Percentiles rank a stretch among this genome's conserved stretches.
phyloP scores from a whole-genome alignment of 495 filamentous ascomycete species.

The Apodospora peruviana region DNA sequence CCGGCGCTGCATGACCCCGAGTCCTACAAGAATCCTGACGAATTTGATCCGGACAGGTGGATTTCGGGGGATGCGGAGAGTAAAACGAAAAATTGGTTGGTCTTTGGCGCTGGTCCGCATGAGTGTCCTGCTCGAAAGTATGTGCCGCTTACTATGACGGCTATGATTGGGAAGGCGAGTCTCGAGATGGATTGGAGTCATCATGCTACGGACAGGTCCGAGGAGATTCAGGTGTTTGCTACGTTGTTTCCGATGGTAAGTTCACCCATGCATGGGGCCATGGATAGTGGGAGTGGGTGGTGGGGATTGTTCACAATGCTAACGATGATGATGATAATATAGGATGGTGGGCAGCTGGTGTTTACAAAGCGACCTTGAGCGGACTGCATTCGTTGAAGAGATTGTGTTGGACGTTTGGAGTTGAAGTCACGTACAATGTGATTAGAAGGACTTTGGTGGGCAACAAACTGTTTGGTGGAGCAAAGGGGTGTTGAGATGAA shows the following conservation, averaged over 20 bases:
- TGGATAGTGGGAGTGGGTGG: no score
- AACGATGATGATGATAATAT: background rate
- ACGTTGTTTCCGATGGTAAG: constrained; percentile 89
- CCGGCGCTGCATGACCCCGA: constrained; percentile 22
- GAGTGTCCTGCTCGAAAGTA: constrained; percentile 91
- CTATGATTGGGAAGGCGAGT: constrained; percentile 85
- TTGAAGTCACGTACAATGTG: no score
- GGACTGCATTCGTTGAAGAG: no score
- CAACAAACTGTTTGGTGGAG: no score
- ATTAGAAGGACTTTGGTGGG: no score
- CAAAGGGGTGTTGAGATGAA: no score
- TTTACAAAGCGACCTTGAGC: background rate
- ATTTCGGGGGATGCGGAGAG: constrained; percentile 76
- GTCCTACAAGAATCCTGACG: constrained; percentile 20
- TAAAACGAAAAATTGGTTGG: constrained; percentile 88
- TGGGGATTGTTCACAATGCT: background rate
- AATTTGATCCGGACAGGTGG: constrained; percentile 67
- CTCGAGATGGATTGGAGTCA: constrained; percentile 84
- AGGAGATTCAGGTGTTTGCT: constrained; percentile 94
- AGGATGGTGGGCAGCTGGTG: constrained; percentile 2
- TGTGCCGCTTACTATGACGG: constrained; percentile 73
- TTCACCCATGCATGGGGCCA: background rate
- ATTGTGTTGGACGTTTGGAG: no score
- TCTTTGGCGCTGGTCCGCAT: constrained; percentile 91
- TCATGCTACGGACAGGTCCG: constrained; percentile 64